Evolutionary conservation across 352 stramenopile species (phyloP).

Genomic region (Peronospora belbahrii): DNA sequence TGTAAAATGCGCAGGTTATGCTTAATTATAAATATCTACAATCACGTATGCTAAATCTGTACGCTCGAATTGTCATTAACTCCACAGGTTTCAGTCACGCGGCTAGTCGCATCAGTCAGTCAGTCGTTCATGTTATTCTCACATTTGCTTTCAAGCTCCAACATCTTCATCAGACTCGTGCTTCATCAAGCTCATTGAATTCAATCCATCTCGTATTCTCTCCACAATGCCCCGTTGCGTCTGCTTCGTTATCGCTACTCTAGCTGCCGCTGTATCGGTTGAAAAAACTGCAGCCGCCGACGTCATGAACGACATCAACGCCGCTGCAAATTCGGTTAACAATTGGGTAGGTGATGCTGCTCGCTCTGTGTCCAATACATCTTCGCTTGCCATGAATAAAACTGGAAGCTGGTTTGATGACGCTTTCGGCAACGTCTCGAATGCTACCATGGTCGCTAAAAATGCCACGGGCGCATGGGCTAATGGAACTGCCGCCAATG

Average conservation of each 20-base stretch:
- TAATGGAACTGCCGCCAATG: conserved; percentile 3
- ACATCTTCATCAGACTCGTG: neutral
- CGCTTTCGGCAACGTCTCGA: conserved; percentile 11
- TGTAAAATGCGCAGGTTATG: too few relatives aligned
- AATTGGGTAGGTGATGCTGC: conserved; percentile 3
- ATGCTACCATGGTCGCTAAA: conserved; percentile 2
- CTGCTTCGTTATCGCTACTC: conserved; percentile 10
- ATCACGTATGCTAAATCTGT: too few relatives aligned
- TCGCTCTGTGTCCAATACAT: conserved; percentile 2
- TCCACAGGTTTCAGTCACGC: neutral
- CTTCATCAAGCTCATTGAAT: too few relatives aligned
- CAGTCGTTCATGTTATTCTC: conserved; percentile 9
- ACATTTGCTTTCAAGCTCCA: conserved; percentile 10
- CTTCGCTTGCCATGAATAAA: conserved; percentile 6
- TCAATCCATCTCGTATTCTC: neutral
- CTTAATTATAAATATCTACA: too few relatives aligned
- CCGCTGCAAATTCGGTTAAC: conserved; percentile 10
- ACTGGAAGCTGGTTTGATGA: conserved; percentile 15
- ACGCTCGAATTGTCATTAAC: neutral
- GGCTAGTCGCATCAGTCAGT: neutral
- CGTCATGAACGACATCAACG: conserved; percentile 8
- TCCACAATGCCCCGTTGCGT: conserved; percentile 23
- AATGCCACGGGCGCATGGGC: conserved; percentile 19
- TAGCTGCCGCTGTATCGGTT: conserved; percentile 5
- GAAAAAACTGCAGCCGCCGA: conserved; percentile 3